Conservation (phyloP, 2,329 filamentous ascomycete species). For the Aspergillus amoenus region DNA sequence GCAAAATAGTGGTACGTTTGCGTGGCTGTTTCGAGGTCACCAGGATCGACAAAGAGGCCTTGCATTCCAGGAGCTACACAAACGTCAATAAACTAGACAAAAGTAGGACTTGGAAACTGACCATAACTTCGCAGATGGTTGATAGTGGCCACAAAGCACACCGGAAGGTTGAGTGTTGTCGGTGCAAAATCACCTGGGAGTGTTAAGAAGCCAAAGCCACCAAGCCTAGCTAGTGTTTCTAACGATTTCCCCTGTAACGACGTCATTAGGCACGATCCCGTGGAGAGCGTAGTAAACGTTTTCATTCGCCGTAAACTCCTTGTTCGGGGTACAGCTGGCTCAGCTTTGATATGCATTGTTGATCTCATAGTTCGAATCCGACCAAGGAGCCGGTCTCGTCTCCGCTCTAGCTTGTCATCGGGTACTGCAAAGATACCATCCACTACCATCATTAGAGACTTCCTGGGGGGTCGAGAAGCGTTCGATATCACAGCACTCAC, state of each 20-base stretch:
- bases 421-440: neutral
- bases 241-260: constrained; percentile 38
- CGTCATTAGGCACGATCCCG: constrained; percentile 28
- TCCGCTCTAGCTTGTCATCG: constrained; percentile 8
- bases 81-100: constrained; percentile 12
- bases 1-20: constrained; percentile 44
- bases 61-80: constrained; percentile 28
- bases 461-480: neutral
- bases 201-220: constrained; percentile 41
- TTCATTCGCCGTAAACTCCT: constrained; percentile 38
- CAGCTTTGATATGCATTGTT: constrained; percentile 25
- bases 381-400: constrained; percentile 24
- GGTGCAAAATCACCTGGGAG: constrained; percentile 40
- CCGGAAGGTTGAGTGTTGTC: constrained; percentile 39
- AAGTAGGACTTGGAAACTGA: constrained; percentile 21
- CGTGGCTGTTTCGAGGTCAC: constrained; percentile 34
- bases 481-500: neutral
- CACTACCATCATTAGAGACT: constrained; percentile 1
- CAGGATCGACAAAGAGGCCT: constrained; percentile 36
- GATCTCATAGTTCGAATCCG: constrained; percentile 39
- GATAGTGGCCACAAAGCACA: constrained; percentile 44
- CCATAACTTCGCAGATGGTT: constrained; percentile 38
- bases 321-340: constrained; percentile 13
- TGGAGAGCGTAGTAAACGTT: constrained; percentile 36
- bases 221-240: constrained; percentile 44